Evolutionary conservation across 306 rosid genomes (phyloP), one percentile per base, ranked within the genome.

Genomic region (Ormosia semicastrata): DNA sequence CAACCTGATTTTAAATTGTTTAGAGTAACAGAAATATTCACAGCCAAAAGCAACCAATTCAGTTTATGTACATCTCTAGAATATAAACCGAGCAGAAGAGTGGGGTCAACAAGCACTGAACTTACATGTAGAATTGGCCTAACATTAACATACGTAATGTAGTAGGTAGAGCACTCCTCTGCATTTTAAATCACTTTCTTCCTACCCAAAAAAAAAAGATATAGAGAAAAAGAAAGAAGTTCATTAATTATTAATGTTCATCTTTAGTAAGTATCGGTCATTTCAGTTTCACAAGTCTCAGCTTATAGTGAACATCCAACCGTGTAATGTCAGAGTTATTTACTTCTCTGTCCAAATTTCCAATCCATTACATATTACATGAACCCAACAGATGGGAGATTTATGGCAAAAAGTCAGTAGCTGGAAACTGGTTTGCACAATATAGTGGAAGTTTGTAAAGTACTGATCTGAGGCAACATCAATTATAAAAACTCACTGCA

Each of bases 351-450:
- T 81, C 41, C 40, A 44, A n/a, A 29, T 46, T 76, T 82, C 8
- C 30, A 17, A 33, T 65, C 13, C 12, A 33, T 60, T 29, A 5
- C 46, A 14, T 43, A 49, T n/a, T 18, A 30, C 46, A 62, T 62
- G 10, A 32, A 60, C 64, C 59, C 75, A 40, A 63, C 70, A 63
- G 17, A 64, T 12, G 1, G 70, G 75, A 77, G 29, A 32, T 60
- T 77, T 60, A 83, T 52, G 40, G 50, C 62, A 33, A 52, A 83
- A 77, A 53, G 80, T 39, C 46, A 77, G 82, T 63, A 50, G 82
- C 49, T 62, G 86, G 68, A 62, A 62, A 39, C 41, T 75, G 66
- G 66, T 52, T 30, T 77, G 75, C 73, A 83, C 78, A 67, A 36
- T 82, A 58, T 76, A 83, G 74, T 77, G 15, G 49, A 36, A 59